Evolutionary conservation across 179 eudicot genomes (phyloP), one percentile per base, ranked within the genome.

Genomic region (Nepenthes alata): DNA sequence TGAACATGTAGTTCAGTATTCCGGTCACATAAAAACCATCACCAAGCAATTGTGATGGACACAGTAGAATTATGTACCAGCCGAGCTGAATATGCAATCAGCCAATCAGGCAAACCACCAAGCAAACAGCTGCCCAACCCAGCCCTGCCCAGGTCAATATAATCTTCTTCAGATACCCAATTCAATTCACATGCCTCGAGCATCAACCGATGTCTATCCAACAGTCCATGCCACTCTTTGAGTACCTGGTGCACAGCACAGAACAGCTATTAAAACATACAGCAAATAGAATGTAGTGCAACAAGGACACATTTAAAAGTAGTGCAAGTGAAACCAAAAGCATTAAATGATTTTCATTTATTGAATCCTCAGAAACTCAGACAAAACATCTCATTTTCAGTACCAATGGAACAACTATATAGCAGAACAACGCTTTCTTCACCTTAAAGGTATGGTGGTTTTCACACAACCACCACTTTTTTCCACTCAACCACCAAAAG

Each of bases 61-160:
- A 48, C 35, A 62, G 35, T 15, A 61, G 47, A 68, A 65, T 36
- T 55, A 59, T 55, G 44, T 74, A 91, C 98, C 93, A 93, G 69
- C 57, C 95, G 89, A 59, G 96, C 96, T n/a, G 98, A 77, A 70
- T 93, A 93, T 41, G 98, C 96, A 74, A 93, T 63, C 61, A 93
- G 77, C 98, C 98, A 93, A 77, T 91, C 95, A 65, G 98, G 98
- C 72, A 91, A 71, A 57, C 93, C 98, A 56, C 83, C 89, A 74
- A 91, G 95, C 77, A 93, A 80, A 78, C 98, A 93, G 78, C 87
- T 81, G 37, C 95, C 98, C 60, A 89, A 76, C 57, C 98, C 98
- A 66, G 96, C 98, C 78, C 68, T 93, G 54, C 89, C 81, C 73
- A 93, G 69, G n/a, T 89, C 96, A 70, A 93, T 80, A 74, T 85